Evolutionary conservation across 306 rosid species (phyloP).

Genomic region (Vigna reflexopilosa): DNA sequence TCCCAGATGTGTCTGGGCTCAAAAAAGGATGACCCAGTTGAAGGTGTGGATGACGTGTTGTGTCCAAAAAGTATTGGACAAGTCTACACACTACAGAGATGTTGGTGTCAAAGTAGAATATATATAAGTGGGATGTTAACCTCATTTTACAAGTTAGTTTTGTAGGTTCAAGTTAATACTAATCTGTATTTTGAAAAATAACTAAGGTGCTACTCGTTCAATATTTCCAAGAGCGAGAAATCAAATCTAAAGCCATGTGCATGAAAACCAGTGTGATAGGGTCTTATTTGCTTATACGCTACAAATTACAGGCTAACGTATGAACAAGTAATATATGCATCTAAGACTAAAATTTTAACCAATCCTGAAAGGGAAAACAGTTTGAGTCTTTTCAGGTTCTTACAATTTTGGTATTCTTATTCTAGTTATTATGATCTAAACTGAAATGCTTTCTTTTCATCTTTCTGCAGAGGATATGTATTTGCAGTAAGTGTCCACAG

Average conservation of each 20-base stretch:
- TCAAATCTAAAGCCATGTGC: background rate
- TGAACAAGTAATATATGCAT: background rate
- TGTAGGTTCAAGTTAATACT: too few species aligned
- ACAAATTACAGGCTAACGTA: background rate
- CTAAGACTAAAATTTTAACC: background rate
- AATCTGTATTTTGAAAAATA: too few species aligned
- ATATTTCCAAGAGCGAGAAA: background rate
- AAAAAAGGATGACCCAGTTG: too few species aligned
- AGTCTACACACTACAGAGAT: too few species aligned
- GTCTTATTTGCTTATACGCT: background rate
- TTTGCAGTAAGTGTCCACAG: slow-evolving; percentile 99
- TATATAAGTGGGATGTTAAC: too few species aligned
- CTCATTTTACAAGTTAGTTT: too few species aligned
- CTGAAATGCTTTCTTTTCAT: slow-evolving; percentile 37
- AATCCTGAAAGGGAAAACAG: background rate
- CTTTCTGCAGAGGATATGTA: slow-evolving; percentile 89
- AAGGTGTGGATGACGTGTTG: too few species aligned
- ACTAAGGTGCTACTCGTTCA: background rate
- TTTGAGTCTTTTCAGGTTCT: background rate
- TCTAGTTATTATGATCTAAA: slow-evolving; percentile 25
- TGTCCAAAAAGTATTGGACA: too few species aligned
- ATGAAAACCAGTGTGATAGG: background rate
- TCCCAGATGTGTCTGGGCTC: too few species aligned
- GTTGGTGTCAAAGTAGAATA: too few species aligned
- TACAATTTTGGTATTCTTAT: background rate